A percentile compares a stretch with the other conserved stretches of the same genome.
phyloP scores from a whole-genome alignment of 2,329 filamentous ascomycete species.

The Neofusicoccum umdonicola region DNA sequence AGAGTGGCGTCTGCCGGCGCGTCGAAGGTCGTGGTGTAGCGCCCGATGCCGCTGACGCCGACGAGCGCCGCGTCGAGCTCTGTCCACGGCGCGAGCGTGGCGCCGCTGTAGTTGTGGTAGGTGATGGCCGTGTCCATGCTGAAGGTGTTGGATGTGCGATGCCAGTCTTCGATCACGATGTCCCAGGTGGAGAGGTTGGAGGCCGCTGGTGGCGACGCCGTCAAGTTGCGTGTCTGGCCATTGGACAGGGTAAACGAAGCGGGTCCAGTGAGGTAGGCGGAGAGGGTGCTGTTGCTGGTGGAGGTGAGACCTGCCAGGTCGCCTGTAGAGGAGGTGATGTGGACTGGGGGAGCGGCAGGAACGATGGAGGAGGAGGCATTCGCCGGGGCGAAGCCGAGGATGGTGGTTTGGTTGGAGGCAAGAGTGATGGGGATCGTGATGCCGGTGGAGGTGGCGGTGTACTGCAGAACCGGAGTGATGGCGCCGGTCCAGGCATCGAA shows the following conservation, averaged over 20 bases:
- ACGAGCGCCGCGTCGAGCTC: conserved; percentile 27
- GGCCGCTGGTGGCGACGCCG: conserved; percentile 20
- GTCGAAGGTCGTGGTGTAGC: conserved; percentile 34
- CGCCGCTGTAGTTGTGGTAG: conserved; percentile 24
- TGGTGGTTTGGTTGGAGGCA: conserved; percentile 40
- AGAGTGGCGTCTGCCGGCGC: conserved; percentile 21
- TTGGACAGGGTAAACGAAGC: conserved; percentile 18
- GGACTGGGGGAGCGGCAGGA: neutral
- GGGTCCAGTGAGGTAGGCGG: conserved; percentile 19
- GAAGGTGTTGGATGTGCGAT: conserved; percentile 35
- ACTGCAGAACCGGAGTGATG: conserved; percentile 31
- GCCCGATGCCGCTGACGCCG: conserved; percentile 35
- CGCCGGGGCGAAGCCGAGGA: conserved; percentile 37
- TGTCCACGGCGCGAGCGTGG: conserved; percentile 35
- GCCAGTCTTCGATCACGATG: conserved; percentile 41
- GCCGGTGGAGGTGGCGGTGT: conserved; percentile 25
- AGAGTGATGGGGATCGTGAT: conserved; percentile 38
- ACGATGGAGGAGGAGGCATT: neutral
- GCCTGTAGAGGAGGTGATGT: conserved; percentile 4
- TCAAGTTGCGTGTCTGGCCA: conserved; percentile 17
- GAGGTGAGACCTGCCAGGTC: neutral
- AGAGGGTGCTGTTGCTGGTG: neutral
- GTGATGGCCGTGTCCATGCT: conserved; percentile 31
- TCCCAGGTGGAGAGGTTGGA: conserved; percentile 36
- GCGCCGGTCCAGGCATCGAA: conserved; percentile 47